A percentile compares a stretch with the other conserved stretches of the same genome.
Conservation (phyloP, 805 yeast genomes). For the Saccharomycopsis lassenensis region DNA sequence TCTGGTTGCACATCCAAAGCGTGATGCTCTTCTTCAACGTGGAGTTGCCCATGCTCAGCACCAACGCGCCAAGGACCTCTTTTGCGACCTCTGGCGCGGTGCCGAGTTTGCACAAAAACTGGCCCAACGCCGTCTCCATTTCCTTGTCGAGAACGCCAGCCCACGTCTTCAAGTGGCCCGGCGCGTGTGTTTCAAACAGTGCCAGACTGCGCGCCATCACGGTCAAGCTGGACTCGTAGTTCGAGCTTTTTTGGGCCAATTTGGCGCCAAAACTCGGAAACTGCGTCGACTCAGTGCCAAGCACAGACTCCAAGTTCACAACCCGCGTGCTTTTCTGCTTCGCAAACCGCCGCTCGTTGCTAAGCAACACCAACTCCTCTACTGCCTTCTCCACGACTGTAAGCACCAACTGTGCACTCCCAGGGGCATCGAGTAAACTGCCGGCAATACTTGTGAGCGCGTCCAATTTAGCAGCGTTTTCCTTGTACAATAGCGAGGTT, state of each 20-base stretch:
- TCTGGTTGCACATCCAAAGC: slow-evolving; percentile 30
- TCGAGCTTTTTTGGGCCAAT: background rate
- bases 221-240: slow-evolving; percentile 1
- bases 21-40: slow-evolving; percentile 19
- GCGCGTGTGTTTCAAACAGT: background rate
- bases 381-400: too few species aligned
- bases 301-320: too few species aligned
- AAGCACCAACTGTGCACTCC: too few species aligned
- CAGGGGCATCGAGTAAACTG: too few species aligned
- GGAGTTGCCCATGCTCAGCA: slow-evolving; percentile 10
- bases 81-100: slow-evolving; percentile 1
- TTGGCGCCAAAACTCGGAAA: too few species aligned
- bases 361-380: too few species aligned
- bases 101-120: slow-evolving; percentile 10
- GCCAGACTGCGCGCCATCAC: background rate
- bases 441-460: too few species aligned
- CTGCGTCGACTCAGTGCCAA: too few species aligned
- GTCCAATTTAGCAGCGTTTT: too few species aligned
- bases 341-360: too few species aligned
- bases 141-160: slow-evolving; percentile 1
- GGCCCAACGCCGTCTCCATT: slow-evolving; percentile 6
- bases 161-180: slow-evolving; percentile 4
- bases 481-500: too few species aligned
- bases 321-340: too few species aligned
- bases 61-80: slow-evolving; percentile 1